These are phyloP conservation scores for Colletotrichum paranaense DNA, from an alignment of 2,329 filamentous ascomycete genomes.

Conservation along the genomic window DNA sequence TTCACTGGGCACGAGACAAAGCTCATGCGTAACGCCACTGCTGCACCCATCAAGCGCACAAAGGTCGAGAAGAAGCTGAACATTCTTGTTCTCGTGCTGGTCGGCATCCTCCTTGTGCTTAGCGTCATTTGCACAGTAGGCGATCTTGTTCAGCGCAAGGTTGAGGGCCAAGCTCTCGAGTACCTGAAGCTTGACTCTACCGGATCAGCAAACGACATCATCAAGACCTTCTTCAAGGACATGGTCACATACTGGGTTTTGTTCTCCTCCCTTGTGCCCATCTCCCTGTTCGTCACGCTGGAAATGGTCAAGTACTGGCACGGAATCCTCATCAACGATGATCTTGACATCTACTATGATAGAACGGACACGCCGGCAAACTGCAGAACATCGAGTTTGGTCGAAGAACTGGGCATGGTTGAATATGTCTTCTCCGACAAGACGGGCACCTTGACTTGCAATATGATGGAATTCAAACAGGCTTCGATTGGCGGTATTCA, in stretches of 20 bases:
- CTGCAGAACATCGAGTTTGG: slow-evolving; percentile 94
- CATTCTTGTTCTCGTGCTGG: slow-evolving; percentile 89
- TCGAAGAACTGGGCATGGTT: slow-evolving; percentile 97
- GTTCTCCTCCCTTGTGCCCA: slow-evolving; percentile 95
- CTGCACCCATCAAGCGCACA: slow-evolving; percentile 96
- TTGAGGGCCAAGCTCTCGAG: slow-evolving; percentile 68
- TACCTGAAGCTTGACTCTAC: slow-evolving; percentile 79
- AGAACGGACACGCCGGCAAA: slow-evolving; percentile 95
- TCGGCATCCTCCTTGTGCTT: slow-evolving; percentile 83
- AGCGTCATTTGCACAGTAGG: slow-evolving; percentile 93
- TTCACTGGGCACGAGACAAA: slow-evolving; percentile 99
- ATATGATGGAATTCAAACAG: slow-evolving; percentile 98
- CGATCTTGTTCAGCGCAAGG: slow-evolving; percentile 83
- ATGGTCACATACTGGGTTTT: slow-evolving; percentile 99
- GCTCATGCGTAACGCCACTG: slow-evolving; percentile 97
- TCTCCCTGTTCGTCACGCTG: slow-evolving; percentile 96
- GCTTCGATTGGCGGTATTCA: slow-evolving; percentile 93
- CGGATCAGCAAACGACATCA: slow-evolving; percentile 64
- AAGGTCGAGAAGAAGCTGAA: slow-evolving; percentile 96
- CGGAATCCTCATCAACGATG: slow-evolving; percentile 96
- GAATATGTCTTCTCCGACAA: slow-evolving; percentile 99
- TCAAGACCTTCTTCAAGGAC: slow-evolving; percentile 88
- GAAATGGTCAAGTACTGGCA: slow-evolving; percentile 99
- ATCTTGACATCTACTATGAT: slow-evolving; percentile 97
- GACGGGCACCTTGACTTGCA: slow-evolving; percentile 96